Evolutionary conservation across 176 grass and related monocot genomes (phyloP), one percentile per base, ranked within the genome.

Genomic region (Saccharum spontaneum): DNA sequence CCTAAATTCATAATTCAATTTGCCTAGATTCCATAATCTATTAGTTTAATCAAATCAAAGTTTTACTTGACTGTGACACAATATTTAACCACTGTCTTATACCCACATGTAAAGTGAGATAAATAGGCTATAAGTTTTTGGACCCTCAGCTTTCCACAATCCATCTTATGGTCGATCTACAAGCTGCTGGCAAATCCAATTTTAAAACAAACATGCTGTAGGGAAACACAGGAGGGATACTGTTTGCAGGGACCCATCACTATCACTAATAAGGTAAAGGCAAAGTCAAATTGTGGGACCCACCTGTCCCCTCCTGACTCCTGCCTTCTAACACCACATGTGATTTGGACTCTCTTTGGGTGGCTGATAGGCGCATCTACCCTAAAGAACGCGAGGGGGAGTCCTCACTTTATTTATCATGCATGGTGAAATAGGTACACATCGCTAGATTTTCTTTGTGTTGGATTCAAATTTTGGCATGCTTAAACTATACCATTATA

Each of bases 231-330:
- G 57, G 22, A 61, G 57, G 57, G 9, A 61, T 60, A 23, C 22
- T 60, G 54, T 59, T 52, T 59, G 18, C 7, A 52, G 39, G 40
- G 71, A 55, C 55, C 66, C 17, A 71, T 10, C 59, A 49, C 72
- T 77, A 66, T 73, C 52, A 48, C 75, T 81, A 55, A 75, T 77
- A 85, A 78, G 82, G 83, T 84, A 88, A 87, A 89, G 57, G 54
- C 38, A 88, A 86, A 86, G 89, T 86, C 89, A 89, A 91, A 91
- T 46, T 71, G 8, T 39, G 41, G 90, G 90, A 14, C 88, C 93
- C 79, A 79, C 15, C 39, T 95, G 90, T 75, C 43, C 70, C 93
- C 75, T 83, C 77, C n/a, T 50, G n/a, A 88, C 75, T 86, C 80
- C n/a, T 68, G 17, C 72, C 82, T 90, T 71, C n/a, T 78, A 69